Base-by-base conservation (phyloP, 805 yeast species). In the Candida ponderosae region DNA sequence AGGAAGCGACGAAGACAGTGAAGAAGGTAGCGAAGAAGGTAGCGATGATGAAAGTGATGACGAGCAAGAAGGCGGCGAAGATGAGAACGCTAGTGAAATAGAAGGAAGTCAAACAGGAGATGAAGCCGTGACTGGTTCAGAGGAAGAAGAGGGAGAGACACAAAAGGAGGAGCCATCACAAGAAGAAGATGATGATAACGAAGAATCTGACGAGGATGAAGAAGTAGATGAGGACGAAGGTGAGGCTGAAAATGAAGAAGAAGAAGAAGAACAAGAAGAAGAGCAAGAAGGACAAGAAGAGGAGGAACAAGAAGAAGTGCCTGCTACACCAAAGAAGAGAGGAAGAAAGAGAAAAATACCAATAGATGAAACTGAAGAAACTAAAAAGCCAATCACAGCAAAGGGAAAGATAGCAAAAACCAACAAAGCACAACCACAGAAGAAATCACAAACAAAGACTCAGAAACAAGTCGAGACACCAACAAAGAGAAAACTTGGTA, bases 401-500 rank as follows among this genome's bases (percentile, higher is more conserved):
- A 27, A 32, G 17, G 35, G 16, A 31, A 30, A 38, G 21, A 20
- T 29, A 17, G 14, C 15, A 23, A 13, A 20, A 23, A 15, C 19
- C 19, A 3, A 2, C 3, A 24, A 17, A 28, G n/a, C 29, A 21
- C 14, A 16, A 19, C 8, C 33, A 18, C n/a, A 7, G n/a, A 17
- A 15, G 32, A 35, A 15, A 18, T 17, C 33, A 23, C 20, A 30
- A 30, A 21, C 24, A 9, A 21, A 8, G 7, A 21, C 11, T 9
- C 24, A 21, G 24, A 21, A 39, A 30, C 42, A 41, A 29, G 40
- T 29, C 32, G 18, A 39, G 15, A 46, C 29, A 33, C 47, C 40
- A 13, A 41, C 41, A 38, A 40, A 48, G 21, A 42, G 43, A 32
- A 32, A 21, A 35, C 41, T 32, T 47, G 33, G 58, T 10, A 32